A percentile compares a stretch with the other conserved stretches of the same genome.
Evolutionary conservation across 2,329 filamentous ascomycete species (phyloP).

Genomic region (Alternaria burnsii): DNA sequence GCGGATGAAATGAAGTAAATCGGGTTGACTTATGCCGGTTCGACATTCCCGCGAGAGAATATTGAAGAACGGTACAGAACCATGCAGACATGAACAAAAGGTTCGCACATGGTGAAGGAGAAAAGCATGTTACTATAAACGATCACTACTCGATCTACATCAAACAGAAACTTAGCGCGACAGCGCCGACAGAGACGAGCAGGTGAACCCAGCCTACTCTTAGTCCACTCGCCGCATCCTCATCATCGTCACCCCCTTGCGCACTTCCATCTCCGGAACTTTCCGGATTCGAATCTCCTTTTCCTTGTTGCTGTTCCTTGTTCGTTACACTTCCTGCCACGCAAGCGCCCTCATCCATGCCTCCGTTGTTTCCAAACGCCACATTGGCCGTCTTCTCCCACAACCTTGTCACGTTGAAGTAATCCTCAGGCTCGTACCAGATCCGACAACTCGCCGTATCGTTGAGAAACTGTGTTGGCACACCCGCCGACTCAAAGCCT

Average conservation of each 20-base stretch:
- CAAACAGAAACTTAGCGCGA: slow-evolving; percentile 10
- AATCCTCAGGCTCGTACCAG: slow-evolving; percentile 65
- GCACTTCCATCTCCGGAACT: slow-evolving; percentile 13
- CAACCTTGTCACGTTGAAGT: slow-evolving; percentile 60
- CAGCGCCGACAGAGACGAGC: slow-evolving; percentile 21
- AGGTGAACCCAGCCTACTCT: slow-evolving; percentile 23
- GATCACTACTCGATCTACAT: slow-evolving; percentile 1
- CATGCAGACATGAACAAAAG: not conserved
- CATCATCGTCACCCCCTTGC: slow-evolving; percentile 13
- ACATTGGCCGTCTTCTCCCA: slow-evolving; percentile 57
- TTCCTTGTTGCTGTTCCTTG: slow-evolving; percentile 36
- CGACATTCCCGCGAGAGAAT: not conserved
- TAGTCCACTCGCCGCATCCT: slow-evolving; percentile 27
- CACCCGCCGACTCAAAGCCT: slow-evolving; percentile 42
- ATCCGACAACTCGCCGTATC: slow-evolving; percentile 69
- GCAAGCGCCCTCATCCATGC: slow-evolving; percentile 39
- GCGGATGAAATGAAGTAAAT: not conserved
- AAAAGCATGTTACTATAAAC: not conserved
- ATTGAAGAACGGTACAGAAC: not conserved
- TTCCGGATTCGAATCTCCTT: slow-evolving; percentile 34
- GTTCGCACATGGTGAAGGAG: not conserved
- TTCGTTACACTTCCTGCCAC: slow-evolving; percentile 40
- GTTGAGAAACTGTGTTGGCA: slow-evolving; percentile 67
- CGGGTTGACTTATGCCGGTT: not conserved
- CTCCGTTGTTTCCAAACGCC: slow-evolving; percentile 40